Percentiles rank a stretch among this genome's conserved stretches.
phyloP scores from a whole-genome alignment of 2,329 filamentous ascomycete species.

The Pyrenochaeta sp. region DNA sequence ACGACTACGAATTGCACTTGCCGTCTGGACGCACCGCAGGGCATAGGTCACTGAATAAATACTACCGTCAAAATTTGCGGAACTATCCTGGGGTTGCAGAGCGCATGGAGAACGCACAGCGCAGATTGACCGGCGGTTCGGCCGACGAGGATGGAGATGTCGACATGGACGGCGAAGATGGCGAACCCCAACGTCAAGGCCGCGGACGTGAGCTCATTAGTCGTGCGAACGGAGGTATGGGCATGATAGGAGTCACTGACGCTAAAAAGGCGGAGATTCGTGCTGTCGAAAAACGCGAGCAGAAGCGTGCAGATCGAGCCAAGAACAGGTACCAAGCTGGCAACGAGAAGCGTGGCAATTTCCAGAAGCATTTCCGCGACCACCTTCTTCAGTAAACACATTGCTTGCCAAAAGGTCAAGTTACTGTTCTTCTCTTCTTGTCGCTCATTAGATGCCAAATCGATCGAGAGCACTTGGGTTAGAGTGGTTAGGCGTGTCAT shows the following conservation, averaged over 20 bases:
- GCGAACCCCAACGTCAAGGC: slow-evolving; percentile 24
- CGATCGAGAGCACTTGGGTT: too few species aligned
- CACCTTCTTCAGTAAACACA: slow-evolving; percentile 62
- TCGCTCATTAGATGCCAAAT: too few species aligned
- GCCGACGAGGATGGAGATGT: slow-evolving; percentile 48
- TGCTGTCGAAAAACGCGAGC: slow-evolving; percentile 72
- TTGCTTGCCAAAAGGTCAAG: too few species aligned
- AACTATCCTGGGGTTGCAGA: slow-evolving; percentile 82
- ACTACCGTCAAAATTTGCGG: slow-evolving; percentile 91
- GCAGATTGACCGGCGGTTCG: slow-evolving; percentile 64
- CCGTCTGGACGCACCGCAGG: slow-evolving; percentile 89
- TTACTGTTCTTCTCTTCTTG: too few species aligned
- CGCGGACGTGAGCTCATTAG: slow-evolving; percentile 57
- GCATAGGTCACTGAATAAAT: slow-evolving; percentile 84
- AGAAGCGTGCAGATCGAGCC: slow-evolving; percentile 69
- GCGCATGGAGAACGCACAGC: slow-evolving; percentile 71
- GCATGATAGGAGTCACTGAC: slow-evolving; percentile 80
- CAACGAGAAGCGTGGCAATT: slow-evolving; percentile 76
- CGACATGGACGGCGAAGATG: slow-evolving; percentile 36
- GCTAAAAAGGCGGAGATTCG: slow-evolving; percentile 74
- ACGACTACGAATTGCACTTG: slow-evolving; percentile 92
- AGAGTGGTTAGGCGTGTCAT: too few species aligned
- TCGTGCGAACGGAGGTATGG: slow-evolving; percentile 74
- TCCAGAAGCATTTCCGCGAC: slow-evolving; percentile 77
- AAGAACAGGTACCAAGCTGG: slow-evolving; percentile 68